Percentiles rank a stretch among this genome's conserved stretches.
phyloP scores from a whole-genome alignment of 306 rosid species.

The Ormosia emarginata region DNA sequence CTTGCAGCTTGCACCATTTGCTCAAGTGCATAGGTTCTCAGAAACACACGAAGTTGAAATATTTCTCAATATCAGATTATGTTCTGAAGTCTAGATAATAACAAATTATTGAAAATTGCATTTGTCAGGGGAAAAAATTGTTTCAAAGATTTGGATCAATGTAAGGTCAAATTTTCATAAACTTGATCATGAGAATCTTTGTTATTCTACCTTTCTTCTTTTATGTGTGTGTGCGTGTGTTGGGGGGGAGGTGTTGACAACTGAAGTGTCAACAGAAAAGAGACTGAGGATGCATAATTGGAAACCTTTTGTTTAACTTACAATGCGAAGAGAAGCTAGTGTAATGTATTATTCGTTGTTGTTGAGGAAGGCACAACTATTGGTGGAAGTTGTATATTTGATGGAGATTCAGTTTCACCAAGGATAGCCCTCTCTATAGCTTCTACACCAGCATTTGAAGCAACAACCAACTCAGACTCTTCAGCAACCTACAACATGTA shows the following conservation, averaged over 20 bases:
- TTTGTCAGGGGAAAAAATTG: not conserved
- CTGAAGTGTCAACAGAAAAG: not conserved
- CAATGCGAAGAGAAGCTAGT: slow-evolving; percentile 88
- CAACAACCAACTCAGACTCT: slow-evolving; percentile 51
- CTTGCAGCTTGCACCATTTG: too few relatives aligned
- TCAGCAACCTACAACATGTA: slow-evolving; percentile 70
- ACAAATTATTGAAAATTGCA: slow-evolving; percentile 5
- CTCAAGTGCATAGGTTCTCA: too few relatives aligned
- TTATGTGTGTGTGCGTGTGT: not conserved
- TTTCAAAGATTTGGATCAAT: too few relatives aligned
- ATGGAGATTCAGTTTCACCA: slow-evolving; percentile 55
- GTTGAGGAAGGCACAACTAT: slow-evolving; percentile 52
- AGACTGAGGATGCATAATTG: too few relatives aligned
- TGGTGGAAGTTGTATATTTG: too few relatives aligned
- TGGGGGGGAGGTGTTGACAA: not conserved
- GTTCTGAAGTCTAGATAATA: slow-evolving; percentile 4
- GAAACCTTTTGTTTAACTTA: too few relatives aligned
- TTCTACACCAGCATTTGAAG: slow-evolving; percentile 61
- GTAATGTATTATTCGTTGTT: slow-evolving; percentile 58
- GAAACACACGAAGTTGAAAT: slow-evolving; percentile 93
- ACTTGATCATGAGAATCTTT: too few relatives aligned
- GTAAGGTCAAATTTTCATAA: too few relatives aligned
- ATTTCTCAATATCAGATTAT: slow-evolving; percentile 32
- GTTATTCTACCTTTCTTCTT: too few relatives aligned
- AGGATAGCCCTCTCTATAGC: slow-evolving; percentile 48